A percentile compares a stretch with the other conserved stretches of the same genome.
These are phyloP conservation scores for Penicillium concentricum DNA, from an alignment of 2,329 filamentous ascomycete genomes.

Conservation along the genomic window DNA sequence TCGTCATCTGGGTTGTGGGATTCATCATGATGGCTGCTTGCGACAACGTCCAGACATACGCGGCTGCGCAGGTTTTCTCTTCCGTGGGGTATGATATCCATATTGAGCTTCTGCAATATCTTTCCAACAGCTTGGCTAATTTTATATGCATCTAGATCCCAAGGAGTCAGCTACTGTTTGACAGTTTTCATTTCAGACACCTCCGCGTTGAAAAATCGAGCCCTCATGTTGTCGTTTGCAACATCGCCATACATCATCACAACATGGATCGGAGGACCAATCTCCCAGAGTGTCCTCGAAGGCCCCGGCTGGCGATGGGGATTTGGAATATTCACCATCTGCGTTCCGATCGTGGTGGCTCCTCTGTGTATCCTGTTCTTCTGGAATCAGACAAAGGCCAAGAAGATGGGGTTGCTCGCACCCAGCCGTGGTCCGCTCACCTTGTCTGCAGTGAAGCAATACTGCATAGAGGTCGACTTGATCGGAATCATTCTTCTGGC, in stretches of 20 bases:
- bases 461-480: constrained; percentile 61
- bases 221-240: constrained; percentile 59
- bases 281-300: constrained; percentile 49
- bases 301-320: constrained; percentile 24
- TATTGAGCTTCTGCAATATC: background rate
- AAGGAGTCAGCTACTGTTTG: constrained; percentile 51
- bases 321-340: constrained; percentile 60
- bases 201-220: constrained; percentile 58
- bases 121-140: background rate
- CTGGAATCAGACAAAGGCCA: constrained; percentile 58
- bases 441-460: constrained; percentile 51
- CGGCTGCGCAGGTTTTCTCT: constrained; percentile 63
- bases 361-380: constrained; percentile 58
- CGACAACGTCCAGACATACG: constrained; percentile 60
- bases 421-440: constrained; percentile 46
- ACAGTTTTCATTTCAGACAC: constrained; percentile 63
- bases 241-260: constrained; percentile 62
- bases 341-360: constrained; percentile 55
- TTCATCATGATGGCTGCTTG: constrained; percentile 64
- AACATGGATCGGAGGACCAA: constrained; percentile 54
- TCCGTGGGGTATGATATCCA: constrained; percentile 54
- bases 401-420: constrained; percentile 52
- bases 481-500: constrained; percentile 31
- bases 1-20: constrained; percentile 30
- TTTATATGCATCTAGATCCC: background rate